Base-by-base conservation (phyloP, 2,329 filamentous ascomycete genomes). In the Fusarium pininemorale region DNA sequence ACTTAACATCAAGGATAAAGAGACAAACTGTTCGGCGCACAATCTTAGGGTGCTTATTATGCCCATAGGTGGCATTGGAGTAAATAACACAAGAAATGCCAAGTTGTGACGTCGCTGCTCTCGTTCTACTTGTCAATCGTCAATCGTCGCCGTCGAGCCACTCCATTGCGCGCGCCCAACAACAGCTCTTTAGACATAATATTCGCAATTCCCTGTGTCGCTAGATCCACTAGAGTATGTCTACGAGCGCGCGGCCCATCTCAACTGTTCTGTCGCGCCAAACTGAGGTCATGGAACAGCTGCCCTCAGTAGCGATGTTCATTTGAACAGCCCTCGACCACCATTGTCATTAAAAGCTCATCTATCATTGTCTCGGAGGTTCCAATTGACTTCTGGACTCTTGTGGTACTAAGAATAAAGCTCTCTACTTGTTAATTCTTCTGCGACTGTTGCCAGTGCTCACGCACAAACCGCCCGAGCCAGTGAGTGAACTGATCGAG, bases 391-490 rank as follows among this genome's bases (percentile, higher is more conserved):
- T n/a, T 28, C 3, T 7, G 0, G 15, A 6, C 7, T 11, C 12
- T 20, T 7, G 1, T 6, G 1, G 0, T 0, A 10, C 20, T 18
- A n/a, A 6, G 4, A n/a, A n/a, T n/a, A 8, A 15, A 30, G 20
- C 15, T 30, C 37, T 39, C 2, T 5, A 3, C 4, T 14, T 20
- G 11, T 18, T 2, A 10, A 10, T n/a, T 0, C 6, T 15, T n/a
- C 20, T 55, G 26, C 3, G 11, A n/a, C 37, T 2, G 24, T 11
- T n/a, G 51, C 51, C 37, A 42, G 37, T 18, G 24, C 20, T 4
- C 15, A 6, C 26, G 37, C 35, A 30, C 37, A 42, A 10, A 8
- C 26, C 22, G 20, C 20, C 0, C 0, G 5, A 38, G 14, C 18
- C 26, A 8, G 35, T 22, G 37, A n/a, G 35, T 22, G 37, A 55